Base-by-base conservation (phyloP, 352 stramenopile genomes). In the Globisporangium carolinianum region DNA sequence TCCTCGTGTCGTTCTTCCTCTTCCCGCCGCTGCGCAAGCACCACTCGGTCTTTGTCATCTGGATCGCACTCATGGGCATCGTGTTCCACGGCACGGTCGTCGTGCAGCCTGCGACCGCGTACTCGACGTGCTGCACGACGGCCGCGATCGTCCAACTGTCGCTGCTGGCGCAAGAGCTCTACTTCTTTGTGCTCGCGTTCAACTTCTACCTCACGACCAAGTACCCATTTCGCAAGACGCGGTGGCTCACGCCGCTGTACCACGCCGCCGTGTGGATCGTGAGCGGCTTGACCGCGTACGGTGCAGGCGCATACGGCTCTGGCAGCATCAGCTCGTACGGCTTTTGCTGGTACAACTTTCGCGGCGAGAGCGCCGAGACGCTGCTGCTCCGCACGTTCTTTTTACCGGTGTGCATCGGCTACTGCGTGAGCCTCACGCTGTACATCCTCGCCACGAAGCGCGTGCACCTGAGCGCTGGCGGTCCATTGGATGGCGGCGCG, bases 201-300 rank as follows among this genome's bases (percentile, higher is more conserved):
- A 77, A 91, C 67, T 88, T 91, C 47, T 94, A 94, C 70, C 90
- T 88, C 66, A 90, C 80, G 42, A 94, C 82, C 76, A 89, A 91
- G 70, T 91, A 87, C 61, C 86, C 86, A 54, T 95, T 95, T 62
- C 71, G 71, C 39, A 89, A 78, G 45, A 83, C 79, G n/a, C 67
- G 76, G 47, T 87, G 73, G 68, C 75, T 91, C 53, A 72, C 76
- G 37, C 67, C 67, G 17, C 65, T 91, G 55, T 94, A 91, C 58
- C 86, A 95, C 58, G 45, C 79, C 1, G 69, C 75, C 0, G 80
- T 95, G 6, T 91, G 84, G 78, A 24, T 67, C 5, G 63, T 86
- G 17, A 76, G 71, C 47, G 69, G 72, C 7, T 50, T 72, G 11
- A 75, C 83, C 14, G 71, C 77, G 0, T 83, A 90, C 42, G 57